These are phyloP conservation scores for Linnemannia hyalina DNA, from an alignment of 192 early-diverging fungal species.

Conservation along the genomic window DNA sequence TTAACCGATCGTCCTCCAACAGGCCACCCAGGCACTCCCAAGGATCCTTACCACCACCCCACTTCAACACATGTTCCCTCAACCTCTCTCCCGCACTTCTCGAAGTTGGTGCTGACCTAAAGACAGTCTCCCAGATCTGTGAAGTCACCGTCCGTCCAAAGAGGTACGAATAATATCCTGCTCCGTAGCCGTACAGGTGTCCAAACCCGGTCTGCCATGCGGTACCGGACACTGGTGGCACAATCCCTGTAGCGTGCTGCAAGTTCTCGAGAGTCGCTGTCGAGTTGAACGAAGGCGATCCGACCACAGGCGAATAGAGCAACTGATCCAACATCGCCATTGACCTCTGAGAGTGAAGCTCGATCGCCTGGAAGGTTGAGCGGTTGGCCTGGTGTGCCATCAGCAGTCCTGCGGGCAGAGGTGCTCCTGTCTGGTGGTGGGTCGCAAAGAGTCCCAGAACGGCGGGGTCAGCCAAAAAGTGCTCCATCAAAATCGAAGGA, in stretches of 20 bases:
- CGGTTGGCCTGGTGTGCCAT: conserved; percentile 66
- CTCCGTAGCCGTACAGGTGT: conserved; percentile 93
- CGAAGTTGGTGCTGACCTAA: conserved; percentile 73
- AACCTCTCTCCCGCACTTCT: conserved; percentile 76
- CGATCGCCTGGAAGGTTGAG: conserved; percentile 75
- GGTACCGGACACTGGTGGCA: conserved; percentile 79
- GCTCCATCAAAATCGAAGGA: conserved; percentile 96
- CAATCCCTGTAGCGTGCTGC: conserved; percentile 72
- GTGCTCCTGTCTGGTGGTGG: conserved; percentile 78
- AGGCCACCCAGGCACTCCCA: conserved; percentile 82
- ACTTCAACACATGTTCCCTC: conserved; percentile 81
- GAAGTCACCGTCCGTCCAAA: conserved; percentile 88
- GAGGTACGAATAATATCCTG: conserved; percentile 95
- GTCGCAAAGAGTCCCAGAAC: conserved; percentile 82
- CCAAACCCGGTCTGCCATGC: conserved; percentile 93
- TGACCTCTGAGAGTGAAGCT: conserved; percentile 89
- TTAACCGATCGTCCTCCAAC: conserved; percentile 70
- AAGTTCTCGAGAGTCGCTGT: conserved; percentile 71
- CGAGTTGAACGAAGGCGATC: conserved; percentile 63
- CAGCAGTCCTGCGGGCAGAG: conserved; percentile 68
- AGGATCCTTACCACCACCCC: conserved; percentile 96
- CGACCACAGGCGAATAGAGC: conserved; percentile 78
- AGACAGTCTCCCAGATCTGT: conserved; percentile 80
- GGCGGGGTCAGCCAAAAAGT: conserved; percentile 82
- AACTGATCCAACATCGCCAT: conserved; percentile 94